phyloP scores from a whole-genome alignment of 2,329 filamentous ascomycete species.

The Immersiporthe knoxdaviesiana region DNA sequence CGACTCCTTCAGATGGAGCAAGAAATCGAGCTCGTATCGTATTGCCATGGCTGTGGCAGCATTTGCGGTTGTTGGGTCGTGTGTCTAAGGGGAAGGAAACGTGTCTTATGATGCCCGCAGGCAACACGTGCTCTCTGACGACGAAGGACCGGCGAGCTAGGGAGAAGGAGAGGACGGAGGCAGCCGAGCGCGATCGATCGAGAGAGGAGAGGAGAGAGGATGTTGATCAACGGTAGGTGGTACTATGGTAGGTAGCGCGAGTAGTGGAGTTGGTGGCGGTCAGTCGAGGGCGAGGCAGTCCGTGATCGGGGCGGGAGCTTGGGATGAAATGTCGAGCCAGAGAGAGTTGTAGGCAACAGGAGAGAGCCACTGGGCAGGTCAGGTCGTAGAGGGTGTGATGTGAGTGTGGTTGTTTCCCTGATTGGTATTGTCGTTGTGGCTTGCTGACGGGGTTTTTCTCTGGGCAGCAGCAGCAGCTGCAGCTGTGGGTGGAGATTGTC shows the following conservation, averaged over 20 bases:
- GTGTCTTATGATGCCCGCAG: constrained; percentile 11
- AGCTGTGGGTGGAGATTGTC: constrained; percentile 1
- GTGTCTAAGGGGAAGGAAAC: neutral
- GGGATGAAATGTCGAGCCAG: neutral
- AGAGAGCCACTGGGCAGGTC: too few relatives aligned
- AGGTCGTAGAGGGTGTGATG: neutral
- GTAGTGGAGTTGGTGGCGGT: constrained; percentile 12
- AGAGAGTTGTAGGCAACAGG: neutral
- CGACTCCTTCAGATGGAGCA: constrained; percentile 77
- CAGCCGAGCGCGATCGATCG: neutral
- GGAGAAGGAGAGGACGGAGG: neutral
- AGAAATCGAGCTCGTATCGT: constrained; percentile 76
- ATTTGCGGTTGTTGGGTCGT: constrained; percentile 6
- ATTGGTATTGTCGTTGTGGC: neutral
- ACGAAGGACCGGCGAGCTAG: constrained; percentile 1
- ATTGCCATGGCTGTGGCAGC: constrained; percentile 48
- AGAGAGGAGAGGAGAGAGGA: too few relatives aligned
- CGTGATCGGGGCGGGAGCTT: neutral
- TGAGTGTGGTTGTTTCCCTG: neutral
- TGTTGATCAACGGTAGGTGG: constrained; percentile 8
- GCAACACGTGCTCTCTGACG: constrained; percentile 6
- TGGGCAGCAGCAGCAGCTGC: constrained; percentile 1
- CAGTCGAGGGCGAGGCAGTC: constrained; percentile 15
- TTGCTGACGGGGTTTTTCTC: constrained; percentile 9
- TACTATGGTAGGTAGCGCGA: constrained; percentile 21